Conservation (phyloP, 2,329 filamentous ascomycete species). For the Fusarium chuoi region DNA sequence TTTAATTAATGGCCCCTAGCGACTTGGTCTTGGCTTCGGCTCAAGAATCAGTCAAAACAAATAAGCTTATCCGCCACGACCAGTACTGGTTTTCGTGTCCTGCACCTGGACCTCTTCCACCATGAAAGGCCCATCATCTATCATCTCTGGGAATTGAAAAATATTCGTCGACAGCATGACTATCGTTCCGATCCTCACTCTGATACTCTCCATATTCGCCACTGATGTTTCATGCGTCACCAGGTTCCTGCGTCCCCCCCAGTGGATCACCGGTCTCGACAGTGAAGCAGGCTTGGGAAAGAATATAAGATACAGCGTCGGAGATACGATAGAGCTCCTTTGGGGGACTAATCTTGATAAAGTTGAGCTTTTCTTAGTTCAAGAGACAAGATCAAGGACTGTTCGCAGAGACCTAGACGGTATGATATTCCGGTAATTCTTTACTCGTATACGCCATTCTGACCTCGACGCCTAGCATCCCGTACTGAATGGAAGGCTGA, state of each 20-base stretch:
- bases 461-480: not conserved
- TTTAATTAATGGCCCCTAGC: not conserved
- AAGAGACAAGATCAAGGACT: too few species aligned
- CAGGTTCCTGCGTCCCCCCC: not conserved
- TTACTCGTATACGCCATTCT: accelerated
- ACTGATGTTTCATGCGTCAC: accelerated
- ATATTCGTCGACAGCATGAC: accelerated
- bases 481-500: not conserved
- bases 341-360: not conserved
- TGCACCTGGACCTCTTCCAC: not conserved
- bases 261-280: not conserved
- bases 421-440: not conserved
- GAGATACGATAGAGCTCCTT: not conserved
- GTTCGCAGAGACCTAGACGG: too few species aligned
- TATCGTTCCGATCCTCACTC: accelerated
- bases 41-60: not conserved
- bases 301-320: not conserved
- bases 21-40: accelerated
- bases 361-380: too few species aligned
- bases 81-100: too few species aligned
- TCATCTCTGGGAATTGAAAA: accelerated
- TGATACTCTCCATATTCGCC: accelerated
- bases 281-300: accelerated
- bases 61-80: not conserved
- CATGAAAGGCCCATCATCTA: not conserved